These are phyloP conservation scores for Beta macrorhiza DNA, from an alignment of 179 eudicot genomes.

Conservation along the genomic window DNA sequence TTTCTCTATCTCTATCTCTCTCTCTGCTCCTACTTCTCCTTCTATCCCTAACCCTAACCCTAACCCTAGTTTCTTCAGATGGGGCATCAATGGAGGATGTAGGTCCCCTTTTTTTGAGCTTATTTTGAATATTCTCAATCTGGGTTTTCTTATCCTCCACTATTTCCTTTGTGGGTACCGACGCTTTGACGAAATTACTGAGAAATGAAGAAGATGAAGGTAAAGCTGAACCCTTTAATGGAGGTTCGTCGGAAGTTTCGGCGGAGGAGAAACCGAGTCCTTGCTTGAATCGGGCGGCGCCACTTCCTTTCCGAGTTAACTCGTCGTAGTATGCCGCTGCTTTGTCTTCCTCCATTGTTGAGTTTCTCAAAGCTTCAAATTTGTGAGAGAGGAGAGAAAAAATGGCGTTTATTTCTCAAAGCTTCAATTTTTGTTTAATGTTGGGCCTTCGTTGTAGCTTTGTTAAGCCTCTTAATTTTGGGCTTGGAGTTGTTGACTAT, in stretches of 20 bases:
- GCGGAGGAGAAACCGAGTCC: slow-evolving; percentile 79
- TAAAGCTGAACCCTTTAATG: slow-evolving; percentile 54
- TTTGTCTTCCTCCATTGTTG: slow-evolving; percentile 79
- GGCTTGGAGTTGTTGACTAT: too few relatives aligned
- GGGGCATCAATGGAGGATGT: slow-evolving; percentile 23
- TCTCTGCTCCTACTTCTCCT: slow-evolving; percentile 36
- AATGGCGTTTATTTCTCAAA: too few relatives aligned
- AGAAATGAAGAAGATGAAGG: slow-evolving; percentile 53
- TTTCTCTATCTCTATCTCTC: slow-evolving; percentile 29
- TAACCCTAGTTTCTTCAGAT: slow-evolving; percentile 30
- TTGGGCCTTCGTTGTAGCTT: too few relatives aligned
- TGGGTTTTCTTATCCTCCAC: slow-evolving; percentile 48
- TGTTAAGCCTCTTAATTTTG: too few relatives aligned
- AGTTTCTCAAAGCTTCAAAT: neutral
- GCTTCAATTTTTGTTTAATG: too few relatives aligned
- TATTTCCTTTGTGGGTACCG: slow-evolving; percentile 42
- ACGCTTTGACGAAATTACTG: slow-evolving; percentile 69
- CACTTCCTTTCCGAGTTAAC: slow-evolving; percentile 67
- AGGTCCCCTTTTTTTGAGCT: slow-evolving; percentile 56
- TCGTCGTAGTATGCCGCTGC: slow-evolving; percentile 92
- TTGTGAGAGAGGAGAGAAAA: neutral
- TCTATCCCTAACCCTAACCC: slow-evolving; percentile 25
- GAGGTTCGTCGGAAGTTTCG: slow-evolving; percentile 30
- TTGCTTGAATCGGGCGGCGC: slow-evolving; percentile 89
- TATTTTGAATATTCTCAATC: slow-evolving; percentile 58